Evolutionary conservation across 768 basidiomycete species (phyloP).

Genomic region (Hortiboletus campestris): DNA sequence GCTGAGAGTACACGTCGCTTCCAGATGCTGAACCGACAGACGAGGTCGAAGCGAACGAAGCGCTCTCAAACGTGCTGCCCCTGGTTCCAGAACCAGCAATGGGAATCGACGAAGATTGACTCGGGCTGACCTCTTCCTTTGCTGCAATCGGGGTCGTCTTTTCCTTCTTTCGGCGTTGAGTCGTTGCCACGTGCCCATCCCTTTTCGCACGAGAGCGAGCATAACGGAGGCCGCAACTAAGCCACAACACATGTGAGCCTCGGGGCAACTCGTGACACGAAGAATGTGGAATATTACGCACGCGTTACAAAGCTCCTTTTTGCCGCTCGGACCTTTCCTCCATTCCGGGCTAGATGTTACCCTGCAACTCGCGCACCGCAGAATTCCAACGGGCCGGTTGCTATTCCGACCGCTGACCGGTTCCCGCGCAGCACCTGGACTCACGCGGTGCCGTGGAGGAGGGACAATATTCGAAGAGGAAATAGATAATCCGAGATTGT

Average conservation of each 20-base stretch:
- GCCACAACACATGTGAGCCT: conserved; percentile 22
- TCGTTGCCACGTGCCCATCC: conserved; percentile 56
- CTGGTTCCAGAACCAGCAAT: conserved; percentile 49
- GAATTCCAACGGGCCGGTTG: conserved; percentile 70
- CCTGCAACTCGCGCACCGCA: conserved; percentile 78
- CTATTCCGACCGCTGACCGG: conserved; percentile 41
- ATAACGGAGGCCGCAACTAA: conserved; percentile 80
- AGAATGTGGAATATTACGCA: conserved; percentile 43
- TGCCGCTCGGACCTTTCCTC: conserved; percentile 88
- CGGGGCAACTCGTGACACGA: conserved; percentile 9
- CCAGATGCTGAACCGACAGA: conserved; percentile 57
- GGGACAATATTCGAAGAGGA: conserved; percentile 47
- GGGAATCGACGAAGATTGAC: conserved; percentile 35
- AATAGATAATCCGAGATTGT: conserved; percentile 27
- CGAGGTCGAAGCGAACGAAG: conserved; percentile 45
- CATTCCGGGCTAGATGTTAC: conserved; percentile 84
- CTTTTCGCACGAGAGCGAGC: conserved; percentile 88
- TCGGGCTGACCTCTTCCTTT: conserved; percentile 27
- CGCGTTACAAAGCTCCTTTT: conserved; percentile 93
- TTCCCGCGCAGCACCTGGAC: conserved; percentile 51
- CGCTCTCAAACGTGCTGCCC: conserved; percentile 46
- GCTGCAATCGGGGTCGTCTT: conserved; percentile 36
- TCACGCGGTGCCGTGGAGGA: conserved; percentile 54
- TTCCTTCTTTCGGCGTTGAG: conserved; percentile 62
- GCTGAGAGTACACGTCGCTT: conserved; percentile 52